phyloP scores from a whole-genome alignment of 257 asterid species.

The Datura wrightii region DNA sequence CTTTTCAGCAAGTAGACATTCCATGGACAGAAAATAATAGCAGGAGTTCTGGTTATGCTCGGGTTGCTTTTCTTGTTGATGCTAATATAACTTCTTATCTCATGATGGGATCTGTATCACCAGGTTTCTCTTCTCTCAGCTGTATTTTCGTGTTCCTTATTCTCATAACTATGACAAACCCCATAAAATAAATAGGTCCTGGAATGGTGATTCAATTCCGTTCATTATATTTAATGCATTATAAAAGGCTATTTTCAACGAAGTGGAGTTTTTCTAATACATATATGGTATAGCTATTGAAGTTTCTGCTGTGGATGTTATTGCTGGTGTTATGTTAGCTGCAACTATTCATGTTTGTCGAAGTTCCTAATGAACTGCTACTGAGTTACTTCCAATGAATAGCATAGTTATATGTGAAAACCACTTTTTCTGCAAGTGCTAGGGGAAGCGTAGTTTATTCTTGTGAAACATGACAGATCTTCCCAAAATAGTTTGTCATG shows the following conservation, averaged over 20 bases:
- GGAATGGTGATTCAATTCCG: not conserved
- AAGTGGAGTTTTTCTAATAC: not conserved
- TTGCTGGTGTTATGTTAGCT: slow-evolving; percentile 18
- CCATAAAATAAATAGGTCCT: not conserved
- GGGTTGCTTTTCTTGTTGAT: slow-evolving; percentile 98
- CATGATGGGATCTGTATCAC: slow-evolving; percentile 99
- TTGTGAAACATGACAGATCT: slow-evolving; percentile 10
- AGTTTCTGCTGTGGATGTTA: slow-evolving; percentile 20
- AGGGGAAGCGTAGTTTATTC: slow-evolving; percentile 7
- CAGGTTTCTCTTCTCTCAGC: slow-evolving; percentile 60
- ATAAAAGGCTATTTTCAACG: not conserved
- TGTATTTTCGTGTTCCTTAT: slow-evolving; percentile 9
- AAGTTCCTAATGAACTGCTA: slow-evolving; percentile 26
- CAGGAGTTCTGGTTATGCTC: slow-evolving; percentile 74
- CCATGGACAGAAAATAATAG: slow-evolving; percentile 70
- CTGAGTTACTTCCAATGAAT: not conserved
- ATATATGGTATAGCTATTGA: not conserved
- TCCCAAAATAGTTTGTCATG: slow-evolving; percentile 23
- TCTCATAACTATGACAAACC: not conserved
- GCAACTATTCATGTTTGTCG: not conserved
- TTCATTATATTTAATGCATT: not conserved
- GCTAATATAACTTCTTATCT: slow-evolving; percentile 98
- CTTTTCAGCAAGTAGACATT: slow-evolving; percentile 70
- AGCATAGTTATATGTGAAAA: not conserved
- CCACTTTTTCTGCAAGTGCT: slow-evolving; percentile 4